A percentile compares a stretch with the other conserved stretches of the same genome.
These are phyloP conservation scores for Debaryomyces nepalensis DNA, from an alignment of 1,139 yeast species.

Conservation along the genomic window DNA sequence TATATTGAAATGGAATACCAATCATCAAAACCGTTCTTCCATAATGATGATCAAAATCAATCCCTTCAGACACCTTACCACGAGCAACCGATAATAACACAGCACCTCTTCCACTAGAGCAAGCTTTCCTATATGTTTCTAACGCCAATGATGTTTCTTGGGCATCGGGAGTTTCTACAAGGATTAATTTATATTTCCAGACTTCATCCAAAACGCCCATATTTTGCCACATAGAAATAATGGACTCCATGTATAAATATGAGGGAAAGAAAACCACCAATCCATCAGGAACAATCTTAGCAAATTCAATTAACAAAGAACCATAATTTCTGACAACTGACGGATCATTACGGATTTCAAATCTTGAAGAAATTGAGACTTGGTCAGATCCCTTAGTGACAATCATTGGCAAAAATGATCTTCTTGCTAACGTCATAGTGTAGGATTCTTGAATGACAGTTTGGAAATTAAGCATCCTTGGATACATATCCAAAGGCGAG, in stretches of 20 bases:
- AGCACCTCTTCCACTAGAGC: constrained; percentile 98
- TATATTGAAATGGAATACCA: constrained; percentile 98
- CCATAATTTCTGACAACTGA: constrained; percentile 97
- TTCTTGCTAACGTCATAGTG: constrained; percentile 90
- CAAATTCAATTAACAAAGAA: constrained; percentile 84
- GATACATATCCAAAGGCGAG: constrained; percentile 98
- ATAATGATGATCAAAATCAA: constrained; percentile 98
- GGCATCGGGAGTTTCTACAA: constrained; percentile 99
- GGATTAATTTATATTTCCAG: constrained; percentile 92
- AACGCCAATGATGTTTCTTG: constrained; percentile 96
- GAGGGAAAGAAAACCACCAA: constrained; percentile 97
- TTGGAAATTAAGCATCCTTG: constrained; percentile 92
- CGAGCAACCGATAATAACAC: constrained; percentile 95
- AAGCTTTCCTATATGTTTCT: constrained; percentile 94
- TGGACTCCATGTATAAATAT: constrained; percentile 95
- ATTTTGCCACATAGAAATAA: constrained; percentile 96
- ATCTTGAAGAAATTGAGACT: constrained; percentile 93
- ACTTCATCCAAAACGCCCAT: constrained; percentile 98
- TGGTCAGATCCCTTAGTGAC: constrained; percentile 98
- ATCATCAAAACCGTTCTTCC: constrained; percentile 98
- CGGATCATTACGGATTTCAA: constrained; percentile 96
- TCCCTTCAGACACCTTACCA: constrained; percentile 98
- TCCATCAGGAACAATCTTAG: constrained; percentile 97
- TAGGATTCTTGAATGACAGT: constrained; percentile 95
- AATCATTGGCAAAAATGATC: constrained; percentile 92